phyloP scores from a whole-genome alignment of 257 asterid species.

The Vinca minor region DNA sequence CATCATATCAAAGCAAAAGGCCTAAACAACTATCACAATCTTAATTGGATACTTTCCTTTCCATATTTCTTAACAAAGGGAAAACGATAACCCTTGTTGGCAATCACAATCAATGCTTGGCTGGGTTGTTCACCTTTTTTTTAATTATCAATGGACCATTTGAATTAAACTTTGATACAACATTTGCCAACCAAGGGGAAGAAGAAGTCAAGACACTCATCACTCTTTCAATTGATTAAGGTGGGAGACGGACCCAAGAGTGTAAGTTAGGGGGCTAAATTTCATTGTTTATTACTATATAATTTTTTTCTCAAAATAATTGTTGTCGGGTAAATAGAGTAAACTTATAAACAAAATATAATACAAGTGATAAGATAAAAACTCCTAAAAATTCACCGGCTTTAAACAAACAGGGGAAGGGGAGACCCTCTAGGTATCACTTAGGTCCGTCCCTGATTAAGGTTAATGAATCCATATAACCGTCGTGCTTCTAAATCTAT shows the following conservation, averaged over 20 bases:
- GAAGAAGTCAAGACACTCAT: neutral
- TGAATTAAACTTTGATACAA: conserved; percentile 4
- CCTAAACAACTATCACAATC: neutral
- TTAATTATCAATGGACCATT: conserved; percentile 15
- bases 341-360: too few species aligned
- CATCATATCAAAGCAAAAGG: neutral
- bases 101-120: conserved; percentile 12
- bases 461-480: neutral
- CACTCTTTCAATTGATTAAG: neutral
- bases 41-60: neutral
- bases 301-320: too few species aligned
- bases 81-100: neutral
- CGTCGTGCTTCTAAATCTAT: too few species aligned
- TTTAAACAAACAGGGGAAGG: too few species aligned
- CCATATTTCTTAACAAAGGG: neutral
- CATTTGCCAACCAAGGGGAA: conserved; percentile 12
- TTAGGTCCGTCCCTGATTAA: too few species aligned
- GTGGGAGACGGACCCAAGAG: too few species aligned
- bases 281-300: too few species aligned
- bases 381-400: too few species aligned
- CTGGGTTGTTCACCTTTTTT: conserved; percentile 1
- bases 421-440: too few species aligned
- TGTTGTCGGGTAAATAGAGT: too few species aligned
- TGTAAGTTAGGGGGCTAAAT: too few species aligned
- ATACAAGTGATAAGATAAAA: too few species aligned